phyloP scores from a whole-genome alignment of 805 yeast genomes.

The Lipomyces yamadae region DNA sequence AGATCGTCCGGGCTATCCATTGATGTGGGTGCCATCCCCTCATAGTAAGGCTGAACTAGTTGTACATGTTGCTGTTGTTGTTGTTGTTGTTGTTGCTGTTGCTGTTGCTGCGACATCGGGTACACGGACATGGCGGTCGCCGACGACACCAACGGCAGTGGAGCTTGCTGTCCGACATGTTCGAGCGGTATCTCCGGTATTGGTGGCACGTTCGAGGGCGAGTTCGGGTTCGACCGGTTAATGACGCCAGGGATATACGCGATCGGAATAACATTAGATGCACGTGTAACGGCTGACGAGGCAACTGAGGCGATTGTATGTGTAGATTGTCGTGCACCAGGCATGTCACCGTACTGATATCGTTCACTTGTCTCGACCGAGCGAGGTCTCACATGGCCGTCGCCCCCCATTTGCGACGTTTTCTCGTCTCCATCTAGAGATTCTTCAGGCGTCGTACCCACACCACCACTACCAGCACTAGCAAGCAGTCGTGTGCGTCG shows the following conservation, averaged over 20 bases:
- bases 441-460: slow-evolving; percentile 13
- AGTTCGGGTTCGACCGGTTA: slow-evolving; percentile 30
- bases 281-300: slow-evolving; percentile 72
- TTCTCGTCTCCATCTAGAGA: slow-evolving; percentile 14
- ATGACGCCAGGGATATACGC: slow-evolving; percentile 94
- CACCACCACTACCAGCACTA: slow-evolving; percentile 46
- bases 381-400: neutral
- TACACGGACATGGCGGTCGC: neutral
- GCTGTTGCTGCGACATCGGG: neutral
- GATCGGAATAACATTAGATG: slow-evolving; percentile 86
- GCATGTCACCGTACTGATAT: slow-evolving; percentile 31
- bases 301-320: slow-evolving; percentile 50
- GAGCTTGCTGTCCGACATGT: slow-evolving; percentile 8
- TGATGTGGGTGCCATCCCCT: neutral
- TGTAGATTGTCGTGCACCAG: slow-evolving; percentile 39
- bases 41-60: neutral
- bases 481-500: slow-evolving; percentile 38
- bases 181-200: slow-evolving; percentile 39
- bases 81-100: neutral
- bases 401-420: neutral
- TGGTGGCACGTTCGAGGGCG: slow-evolving; percentile 37
- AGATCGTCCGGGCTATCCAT: neutral
- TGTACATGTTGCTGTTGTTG: slow-evolving; percentile 7
- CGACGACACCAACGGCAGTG: neutral
- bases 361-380: slow-evolving; percentile 38